Percentiles rank a stretch among this genome's conserved stretches.
These are phyloP conservation scores for Vickermania ingenoplastis DNA, from an alignment of 208 protist species.

Conservation along the genomic window DNA sequence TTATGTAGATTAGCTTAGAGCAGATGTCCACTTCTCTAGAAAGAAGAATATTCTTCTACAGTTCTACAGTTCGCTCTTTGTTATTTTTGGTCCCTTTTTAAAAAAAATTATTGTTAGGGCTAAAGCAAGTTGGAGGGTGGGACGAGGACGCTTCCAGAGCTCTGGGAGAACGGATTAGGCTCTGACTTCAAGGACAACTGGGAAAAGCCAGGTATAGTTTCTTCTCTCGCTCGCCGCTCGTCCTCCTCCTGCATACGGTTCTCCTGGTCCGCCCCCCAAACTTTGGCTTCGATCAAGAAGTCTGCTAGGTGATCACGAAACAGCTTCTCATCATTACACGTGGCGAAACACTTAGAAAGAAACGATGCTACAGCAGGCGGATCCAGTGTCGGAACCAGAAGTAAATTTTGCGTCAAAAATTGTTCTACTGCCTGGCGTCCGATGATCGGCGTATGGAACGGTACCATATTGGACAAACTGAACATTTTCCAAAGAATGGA, in stretches of 20 bases:
- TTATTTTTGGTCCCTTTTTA: no score
- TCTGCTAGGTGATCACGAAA: slow-evolving; percentile 59
- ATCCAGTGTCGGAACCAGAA: slow-evolving; percentile 58
- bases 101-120: no score
- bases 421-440: slow-evolving; percentile 36
- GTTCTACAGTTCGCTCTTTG: no score
- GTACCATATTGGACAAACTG: slow-evolving; percentile 45
- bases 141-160: not conserved
- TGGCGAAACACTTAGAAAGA: slow-evolving; percentile 38
- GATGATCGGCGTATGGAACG: slow-evolving; percentile 28
- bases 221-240: slow-evolving; percentile 33
- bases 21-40: no score
- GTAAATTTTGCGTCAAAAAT: slow-evolving; percentile 52
- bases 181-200: not conserved
- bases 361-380: slow-evolving; percentile 33
- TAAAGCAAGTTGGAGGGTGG: not conserved
- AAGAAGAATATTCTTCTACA: no score
- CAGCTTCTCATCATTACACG: slow-evolving; percentile 17
- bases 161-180: not conserved
- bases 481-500: slow-evolving; percentile 72
- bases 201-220: slow-evolving; percentile 45
- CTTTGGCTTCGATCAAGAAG: slow-evolving; percentile 75
- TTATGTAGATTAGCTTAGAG: no score
- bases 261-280: slow-evolving; percentile 85
- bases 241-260: slow-evolving; percentile 64